Conservation (phyloP, 768 basidiomycete genomes). For the Lactarius indigo region DNA sequence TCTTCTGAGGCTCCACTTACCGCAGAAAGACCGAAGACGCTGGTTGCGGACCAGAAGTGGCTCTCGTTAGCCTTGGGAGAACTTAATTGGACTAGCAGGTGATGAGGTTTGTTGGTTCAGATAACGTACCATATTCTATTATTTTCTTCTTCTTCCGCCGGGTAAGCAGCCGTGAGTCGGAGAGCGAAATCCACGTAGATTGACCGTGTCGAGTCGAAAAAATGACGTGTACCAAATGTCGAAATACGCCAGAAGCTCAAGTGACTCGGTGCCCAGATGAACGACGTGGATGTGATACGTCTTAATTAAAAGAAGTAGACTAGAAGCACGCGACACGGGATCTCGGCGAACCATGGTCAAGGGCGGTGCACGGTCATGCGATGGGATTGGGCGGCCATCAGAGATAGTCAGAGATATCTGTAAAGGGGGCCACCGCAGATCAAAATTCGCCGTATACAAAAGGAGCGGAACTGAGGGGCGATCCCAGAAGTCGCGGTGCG, state of each 20-base stretch:
- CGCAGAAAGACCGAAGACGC: conserved; percentile 44
- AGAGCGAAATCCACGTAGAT: not conserved
- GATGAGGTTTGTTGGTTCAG: not conserved
- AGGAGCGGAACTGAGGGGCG: not conserved
- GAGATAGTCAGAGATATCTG: not conserved
- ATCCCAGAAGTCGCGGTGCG: conserved; percentile 18
- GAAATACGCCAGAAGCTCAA: conserved; percentile 12
- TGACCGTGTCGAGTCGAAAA: conserved; percentile 1
- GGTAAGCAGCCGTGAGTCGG: not conserved
- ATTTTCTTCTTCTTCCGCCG: not conserved
- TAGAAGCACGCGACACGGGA: conserved; percentile 12
- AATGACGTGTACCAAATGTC: conserved; percentile 8
- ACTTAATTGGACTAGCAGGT: not conserved
- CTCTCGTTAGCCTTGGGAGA: conserved; percentile 41
- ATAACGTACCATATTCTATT: not conserved
- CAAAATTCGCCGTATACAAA: conserved; percentile 13
- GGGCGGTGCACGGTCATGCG: not conserved
- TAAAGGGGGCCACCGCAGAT: conserved; percentile 9
- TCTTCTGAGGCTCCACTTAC: conserved; percentile 49
- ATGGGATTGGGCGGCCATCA: not conserved
- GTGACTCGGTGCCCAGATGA: not conserved
- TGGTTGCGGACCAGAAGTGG: conserved; percentile 49
- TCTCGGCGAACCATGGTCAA: not conserved
- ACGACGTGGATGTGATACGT: not conserved
- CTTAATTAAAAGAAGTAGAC: conserved; percentile 18